Base-by-base conservation (phyloP, 768 basidiomycete species). In the Jaapia argillacea region DNA sequence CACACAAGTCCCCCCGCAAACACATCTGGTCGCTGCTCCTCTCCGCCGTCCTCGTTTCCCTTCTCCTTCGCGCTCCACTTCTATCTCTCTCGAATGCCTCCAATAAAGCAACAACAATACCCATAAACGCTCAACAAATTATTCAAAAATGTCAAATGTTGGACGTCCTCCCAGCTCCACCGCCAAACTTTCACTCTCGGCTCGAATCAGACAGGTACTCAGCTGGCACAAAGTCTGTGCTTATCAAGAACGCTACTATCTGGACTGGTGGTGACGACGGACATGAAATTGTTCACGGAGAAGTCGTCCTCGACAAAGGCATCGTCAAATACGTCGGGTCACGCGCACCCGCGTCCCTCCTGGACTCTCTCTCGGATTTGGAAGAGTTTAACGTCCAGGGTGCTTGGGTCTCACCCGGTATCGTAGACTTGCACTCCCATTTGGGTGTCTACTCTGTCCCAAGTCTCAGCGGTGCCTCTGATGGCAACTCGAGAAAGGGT, bases 261-360 rank as follows among this genome's bases (percentile, higher is more conserved):
- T 93, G 90, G 90, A 92, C 88, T 1, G 87, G 88, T 5, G 57
- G 60, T 20, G 55, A 76, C 22, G 77, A 83, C 35, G 88, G 88
- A 1, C 75, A 76, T 1, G 67, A 82, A 46, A 68, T 89, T 22
- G 42, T 86, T 28, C 58, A 61, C 4, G 82, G 76, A 1, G 83
- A 85, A 47, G 62, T 93, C 6, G 65, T 86, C 2, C 54, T 96
- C 28, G 77, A 85, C 50, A 74, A 72, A 40, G 85, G 83, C 4
- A 50, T 87, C 16, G 78, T 86, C 47, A 71, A 75, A 57, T 68
- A 60, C 14, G 63, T 86, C 22, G 82, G 83, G 0, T n/a, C n/a
- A n/a, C n/a, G n/a, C n/a, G n/a, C n/a, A n/a, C n/a, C n/a, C n/a
- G n/a, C n/a, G n/a, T 53, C 65, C 42, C 54, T 81, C 12, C 50